Evolutionary conservation across 225 moss, liverwort and hornwort species (phyloP).

Genomic region (Polytrichum commune): DNA sequence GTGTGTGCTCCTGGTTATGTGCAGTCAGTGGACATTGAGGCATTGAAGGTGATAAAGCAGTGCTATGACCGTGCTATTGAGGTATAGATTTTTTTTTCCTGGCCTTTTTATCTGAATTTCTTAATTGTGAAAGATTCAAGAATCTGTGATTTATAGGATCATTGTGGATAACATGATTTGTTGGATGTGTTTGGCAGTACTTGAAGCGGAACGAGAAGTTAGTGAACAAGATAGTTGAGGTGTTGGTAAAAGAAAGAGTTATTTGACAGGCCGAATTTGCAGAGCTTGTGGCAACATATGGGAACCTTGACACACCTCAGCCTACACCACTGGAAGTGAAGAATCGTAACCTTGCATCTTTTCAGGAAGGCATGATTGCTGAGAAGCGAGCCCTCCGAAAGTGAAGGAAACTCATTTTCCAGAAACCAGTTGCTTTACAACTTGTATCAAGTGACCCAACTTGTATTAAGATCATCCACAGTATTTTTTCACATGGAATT

Average conservation of each 20-base stretch:
- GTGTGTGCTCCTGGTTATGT: too few species aligned
- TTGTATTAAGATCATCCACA: too few species aligned
- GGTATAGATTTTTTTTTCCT: conserved; percentile 31
- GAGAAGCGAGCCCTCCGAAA: conserved; percentile 55
- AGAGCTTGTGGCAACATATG: conserved; percentile 53
- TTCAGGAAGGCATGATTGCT: conserved; percentile 77
- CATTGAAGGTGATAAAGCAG: conserved; percentile 81
- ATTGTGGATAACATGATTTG: neutral
- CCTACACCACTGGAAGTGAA: conserved; percentile 72
- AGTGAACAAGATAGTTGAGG: conserved; percentile 66
- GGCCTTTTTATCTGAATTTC: conserved; percentile 3
- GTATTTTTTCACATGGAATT: too few species aligned
- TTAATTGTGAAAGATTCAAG: neutral
- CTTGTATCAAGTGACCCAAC: too few species aligned
- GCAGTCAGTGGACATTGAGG: conserved; percentile 81
- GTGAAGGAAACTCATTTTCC: conserved; percentile 7
- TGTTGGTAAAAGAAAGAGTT: conserved; percentile 63
- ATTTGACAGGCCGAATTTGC: conserved; percentile 82
- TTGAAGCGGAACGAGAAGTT: conserved; percentile 69
- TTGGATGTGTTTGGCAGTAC: conserved; percentile 41
- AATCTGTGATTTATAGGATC: neutral
- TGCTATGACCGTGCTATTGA: conserved; percentile 81
- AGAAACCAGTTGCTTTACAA: too few species aligned
- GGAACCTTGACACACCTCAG: conserved; percentile 57
- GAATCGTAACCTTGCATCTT: conserved; percentile 51